Evolutionary conservation across 192 early-diverging fungal species (phyloP), one percentile per base, ranked within the genome.

Genomic region (Backusella luteola): DNA sequence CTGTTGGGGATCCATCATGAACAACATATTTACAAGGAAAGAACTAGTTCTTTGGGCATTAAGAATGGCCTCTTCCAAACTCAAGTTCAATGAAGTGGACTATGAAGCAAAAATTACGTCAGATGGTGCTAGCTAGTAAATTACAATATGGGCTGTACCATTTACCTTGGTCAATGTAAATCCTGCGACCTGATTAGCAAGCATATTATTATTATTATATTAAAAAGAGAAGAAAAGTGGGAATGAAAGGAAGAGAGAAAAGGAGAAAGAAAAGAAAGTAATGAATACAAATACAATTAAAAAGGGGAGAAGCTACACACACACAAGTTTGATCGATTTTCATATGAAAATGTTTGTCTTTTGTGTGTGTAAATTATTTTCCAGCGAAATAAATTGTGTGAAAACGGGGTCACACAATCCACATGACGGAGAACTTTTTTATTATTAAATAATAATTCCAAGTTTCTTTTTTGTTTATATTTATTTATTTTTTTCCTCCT

Each of bases 1-100:
- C 26, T 71, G 70, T 34, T 71, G 70, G 9, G 70, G 70, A 15
- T 71, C 70, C 29, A 49, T 71, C 70, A 71, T 71, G 12, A 49
- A 23, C 44, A 71, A 9, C 70, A 71, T 71, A 71, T 71, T 41
- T 19, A 71, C 41, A 34, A 71, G 44, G 39, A 71, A 71, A 34
- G 70, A 49, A 49, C 70, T 49, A 2, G 44, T 32, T 71, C 70
- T 49, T 12, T 44, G 42, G 5, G 70, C 41, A 32, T 44, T 49
- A 3, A 49, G 15, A 29, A 71, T 23, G 2, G 70, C 70, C 19
- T 71, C 70, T 19, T 71, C 44, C 23, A 71, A 2, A 23, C 44
- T 49, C 15, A 71, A 34, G 17, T 71, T 71, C 29, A 49, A 71
- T 42, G 70, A 15, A 8, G 70, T 49, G 6, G 70, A 44, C 70